Evolutionary conservation across 768 basidiomycete species (phyloP).

Genomic region (Leccinum sublutescens): DNA sequence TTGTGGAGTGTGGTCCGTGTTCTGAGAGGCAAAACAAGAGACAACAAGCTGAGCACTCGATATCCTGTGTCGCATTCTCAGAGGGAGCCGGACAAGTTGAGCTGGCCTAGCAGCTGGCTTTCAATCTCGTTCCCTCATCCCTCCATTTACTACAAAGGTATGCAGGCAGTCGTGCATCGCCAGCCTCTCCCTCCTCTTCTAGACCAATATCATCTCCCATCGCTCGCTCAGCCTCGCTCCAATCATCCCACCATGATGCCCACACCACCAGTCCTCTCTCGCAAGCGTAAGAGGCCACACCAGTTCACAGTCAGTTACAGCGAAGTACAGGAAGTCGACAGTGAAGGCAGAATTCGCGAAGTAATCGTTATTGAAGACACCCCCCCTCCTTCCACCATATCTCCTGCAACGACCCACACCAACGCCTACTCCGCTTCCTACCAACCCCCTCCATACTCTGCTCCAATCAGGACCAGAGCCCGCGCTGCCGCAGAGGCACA

Average conservation of each 20-base stretch:
- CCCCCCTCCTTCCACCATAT: constrained; percentile 73
- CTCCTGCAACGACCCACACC: constrained; percentile 69
- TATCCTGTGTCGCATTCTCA: constrained; percentile 35
- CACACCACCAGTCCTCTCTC: constrained; percentile 67
- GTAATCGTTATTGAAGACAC: constrained; percentile 94
- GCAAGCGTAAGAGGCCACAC: constrained; percentile 81
- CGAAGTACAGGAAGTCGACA: constrained; percentile 85
- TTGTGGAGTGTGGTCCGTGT: constrained; percentile 14
- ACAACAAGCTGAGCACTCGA: constrained; percentile 29
- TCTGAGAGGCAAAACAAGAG: constrained; percentile 21
- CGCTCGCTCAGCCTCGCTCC: constrained; percentile 41
- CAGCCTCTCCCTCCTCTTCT: constrained; percentile 60
- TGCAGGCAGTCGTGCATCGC: constrained; percentile 71
- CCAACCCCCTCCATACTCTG: constrained; percentile 72
- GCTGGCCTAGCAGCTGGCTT: constrained; percentile 36
- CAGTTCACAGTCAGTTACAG: constrained; percentile 84
- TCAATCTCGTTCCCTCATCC: constrained; percentile 31
- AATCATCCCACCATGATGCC: constrained; percentile 60
- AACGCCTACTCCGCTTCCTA: constrained; percentile 75
- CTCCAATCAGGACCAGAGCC: constrained; percentile 80
- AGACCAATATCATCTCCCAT: constrained; percentile 64
- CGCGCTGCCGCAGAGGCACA: constrained; percentile 86
- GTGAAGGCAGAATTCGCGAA: constrained; percentile 71
- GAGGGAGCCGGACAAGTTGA: constrained; percentile 25
- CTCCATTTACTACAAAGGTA: constrained; percentile 51